Evolutionary conservation across 2,329 filamentous ascomycete species (phyloP).

Genomic region (Claviceps pusilla): DNA sequence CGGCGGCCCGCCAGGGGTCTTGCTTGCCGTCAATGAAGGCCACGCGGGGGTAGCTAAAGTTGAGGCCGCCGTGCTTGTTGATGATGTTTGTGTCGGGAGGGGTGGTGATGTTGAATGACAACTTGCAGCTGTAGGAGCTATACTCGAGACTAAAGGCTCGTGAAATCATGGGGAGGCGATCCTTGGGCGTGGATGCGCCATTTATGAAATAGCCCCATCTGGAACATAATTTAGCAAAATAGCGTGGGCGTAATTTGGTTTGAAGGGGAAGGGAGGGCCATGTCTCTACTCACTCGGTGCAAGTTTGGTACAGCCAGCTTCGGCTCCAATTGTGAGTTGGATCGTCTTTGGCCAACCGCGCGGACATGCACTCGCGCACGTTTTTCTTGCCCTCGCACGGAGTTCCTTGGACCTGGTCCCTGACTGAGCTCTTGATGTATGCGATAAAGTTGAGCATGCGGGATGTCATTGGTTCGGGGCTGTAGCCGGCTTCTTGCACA

Average conservation of each 20-base stretch:
- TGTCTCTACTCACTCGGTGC: conserved; percentile 30
- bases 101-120: conserved; percentile 53
- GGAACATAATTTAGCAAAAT: not conserved
- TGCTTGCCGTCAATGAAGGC: conserved; percentile 62
- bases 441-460: conserved; percentile 39
- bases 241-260: no score
- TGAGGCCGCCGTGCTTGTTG: conserved; percentile 63
- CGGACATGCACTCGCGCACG: conserved; percentile 18
- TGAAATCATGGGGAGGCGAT: conserved; percentile 55
- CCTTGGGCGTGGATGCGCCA: conserved; percentile 50
- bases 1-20: conserved; percentile 67
- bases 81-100: conserved; percentile 49
- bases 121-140: conserved; percentile 44
- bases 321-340: conserved; percentile 14
- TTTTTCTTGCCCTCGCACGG: conserved; percentile 12
- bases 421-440: conserved; percentile 22
- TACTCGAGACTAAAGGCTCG: conserved; percentile 53
- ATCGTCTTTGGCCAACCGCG: conserved; percentile 9
- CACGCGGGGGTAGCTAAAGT: conserved; percentile 58
- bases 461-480: conserved; percentile 21
- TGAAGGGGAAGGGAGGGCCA: not conserved
- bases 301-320: conserved; percentile 38
- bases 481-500: conserved; percentile 27
- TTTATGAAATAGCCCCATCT: conserved; percentile 70
- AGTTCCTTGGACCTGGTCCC: not conserved